phyloP scores from a whole-genome alignment of 257 asterid species.

The Nicotiana knightiana region DNA sequence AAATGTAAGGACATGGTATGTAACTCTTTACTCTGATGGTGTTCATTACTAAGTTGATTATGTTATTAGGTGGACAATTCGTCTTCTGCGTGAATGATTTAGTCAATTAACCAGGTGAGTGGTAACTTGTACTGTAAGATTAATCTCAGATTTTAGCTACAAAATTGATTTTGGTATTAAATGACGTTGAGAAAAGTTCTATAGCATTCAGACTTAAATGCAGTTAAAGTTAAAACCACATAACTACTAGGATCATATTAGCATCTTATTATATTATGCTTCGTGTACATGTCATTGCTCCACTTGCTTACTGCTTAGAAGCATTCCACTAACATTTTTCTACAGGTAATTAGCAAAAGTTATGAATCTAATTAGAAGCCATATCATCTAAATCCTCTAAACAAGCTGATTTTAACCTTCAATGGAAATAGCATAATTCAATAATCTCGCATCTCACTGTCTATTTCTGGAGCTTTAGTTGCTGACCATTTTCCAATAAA shows the following conservation, averaged over 20 bases:
- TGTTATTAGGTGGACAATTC: not conserved
- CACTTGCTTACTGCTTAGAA: conserved; percentile 2
- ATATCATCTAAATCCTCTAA: not conserved
- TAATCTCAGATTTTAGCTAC: not conserved
- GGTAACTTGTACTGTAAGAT: not conserved
- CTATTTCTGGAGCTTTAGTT: not conserved
- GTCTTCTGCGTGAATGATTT: not conserved
- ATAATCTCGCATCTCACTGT: not conserved
- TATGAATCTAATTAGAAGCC: not conserved
- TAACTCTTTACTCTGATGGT: conserved; percentile 5
- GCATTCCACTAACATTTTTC: not conserved
- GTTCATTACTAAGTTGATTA: not conserved
- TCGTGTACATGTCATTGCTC: not conserved
- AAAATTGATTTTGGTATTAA: not conserved
- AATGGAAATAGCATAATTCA: not conserved
- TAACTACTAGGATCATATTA: not conserved
- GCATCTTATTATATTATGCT: not conserved
- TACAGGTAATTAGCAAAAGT: not conserved
- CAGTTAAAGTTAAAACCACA: not conserved
- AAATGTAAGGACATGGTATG: conserved; percentile 83
- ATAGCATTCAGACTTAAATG: not conserved
- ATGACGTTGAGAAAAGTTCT: not conserved
- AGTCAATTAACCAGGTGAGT: not conserved
- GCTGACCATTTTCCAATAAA: not conserved
- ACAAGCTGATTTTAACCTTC: not conserved